phyloP scores from a whole-genome alignment of 2,329 filamentous ascomycete genomes.

The Sporothrix sp. region DNA sequence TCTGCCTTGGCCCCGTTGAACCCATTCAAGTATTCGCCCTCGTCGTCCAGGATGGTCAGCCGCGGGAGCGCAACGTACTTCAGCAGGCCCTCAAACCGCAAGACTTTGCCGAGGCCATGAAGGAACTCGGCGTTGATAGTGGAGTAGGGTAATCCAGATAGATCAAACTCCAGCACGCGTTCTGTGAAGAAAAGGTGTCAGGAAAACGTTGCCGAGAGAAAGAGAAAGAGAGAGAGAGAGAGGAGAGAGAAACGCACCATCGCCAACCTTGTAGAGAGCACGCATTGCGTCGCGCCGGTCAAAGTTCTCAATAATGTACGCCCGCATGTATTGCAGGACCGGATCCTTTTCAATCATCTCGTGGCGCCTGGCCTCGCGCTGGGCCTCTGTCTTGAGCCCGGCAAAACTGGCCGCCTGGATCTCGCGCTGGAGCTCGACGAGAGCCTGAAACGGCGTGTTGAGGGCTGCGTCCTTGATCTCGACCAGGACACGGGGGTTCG shows the following conservation, averaged over 20 bases:
- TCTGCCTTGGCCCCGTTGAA: background rate
- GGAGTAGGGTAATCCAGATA: constrained; percentile 7
- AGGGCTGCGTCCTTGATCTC: background rate
- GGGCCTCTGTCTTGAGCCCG: background rate
- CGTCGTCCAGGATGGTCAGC: constrained; percentile 2
- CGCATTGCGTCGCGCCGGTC: constrained; percentile 1
- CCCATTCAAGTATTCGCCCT: background rate
- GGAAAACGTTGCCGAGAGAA: background rate
- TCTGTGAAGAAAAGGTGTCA: background rate
- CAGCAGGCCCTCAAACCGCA: constrained; percentile 7
- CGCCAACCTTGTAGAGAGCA: constrained; percentile 9
- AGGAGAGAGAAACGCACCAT: background rate
- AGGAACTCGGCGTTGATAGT: constrained; percentile 9
- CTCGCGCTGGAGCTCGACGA: background rate
- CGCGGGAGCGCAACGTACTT: constrained; percentile 10
- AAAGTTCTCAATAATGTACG: constrained; percentile 8
- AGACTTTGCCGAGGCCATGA: constrained; percentile 2
- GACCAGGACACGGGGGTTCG: constrained; percentile 1
- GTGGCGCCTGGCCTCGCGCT: constrained; percentile 3
- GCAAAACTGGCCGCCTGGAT: background rate
- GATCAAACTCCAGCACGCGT: constrained; percentile 10
- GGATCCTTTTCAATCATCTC: constrained; percentile 1
- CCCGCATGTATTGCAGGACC: constrained; percentile 1
- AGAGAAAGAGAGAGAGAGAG: too few species aligned
- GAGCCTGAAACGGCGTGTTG: constrained; percentile 11